Evolutionary conservation across 2,329 filamentous ascomycete species (phyloP).

Genomic region (Paecilomyces sp.): DNA sequence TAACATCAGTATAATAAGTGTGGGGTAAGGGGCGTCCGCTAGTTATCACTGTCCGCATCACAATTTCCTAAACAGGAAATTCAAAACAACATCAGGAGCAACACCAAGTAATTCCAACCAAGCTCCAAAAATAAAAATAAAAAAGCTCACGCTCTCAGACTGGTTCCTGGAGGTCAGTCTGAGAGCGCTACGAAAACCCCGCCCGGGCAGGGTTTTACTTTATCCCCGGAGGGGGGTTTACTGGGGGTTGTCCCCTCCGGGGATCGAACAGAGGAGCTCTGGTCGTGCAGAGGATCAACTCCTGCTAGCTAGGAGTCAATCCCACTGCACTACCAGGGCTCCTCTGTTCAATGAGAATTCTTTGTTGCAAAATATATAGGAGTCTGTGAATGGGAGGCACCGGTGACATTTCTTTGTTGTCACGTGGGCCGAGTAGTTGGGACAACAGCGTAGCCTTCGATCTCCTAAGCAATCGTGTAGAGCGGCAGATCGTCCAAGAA

Average conservation of each 20-base stretch:
- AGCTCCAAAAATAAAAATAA: not conserved
- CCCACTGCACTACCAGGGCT: not conserved
- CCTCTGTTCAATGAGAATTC: not conserved
- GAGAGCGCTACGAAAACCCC: not conserved
- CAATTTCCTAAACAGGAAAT: not conserved
- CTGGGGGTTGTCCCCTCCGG: not conserved
- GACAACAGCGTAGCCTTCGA: not conserved
- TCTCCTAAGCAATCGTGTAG: not conserved
- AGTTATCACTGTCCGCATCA: not conserved
- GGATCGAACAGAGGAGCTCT: not conserved
- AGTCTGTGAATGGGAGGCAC: not conserved
- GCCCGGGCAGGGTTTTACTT: not conserved
- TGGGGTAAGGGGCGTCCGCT: too few relatives aligned
- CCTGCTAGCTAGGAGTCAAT: not conserved
- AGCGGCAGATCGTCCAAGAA: not conserved
- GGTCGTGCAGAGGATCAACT: not conserved
- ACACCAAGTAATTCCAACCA: not conserved
- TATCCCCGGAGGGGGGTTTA: not conserved
- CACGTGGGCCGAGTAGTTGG: not conserved
- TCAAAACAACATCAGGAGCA: not conserved
- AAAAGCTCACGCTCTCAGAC: not conserved
- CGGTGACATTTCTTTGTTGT: not conserved
- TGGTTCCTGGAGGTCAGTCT: not conserved
- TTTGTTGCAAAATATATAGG: not conserved
- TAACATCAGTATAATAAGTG: not conserved